Percentiles rank a stretch among this genome's conserved stretches.
Conservation (phyloP, 441 rosid genomes). For the Erodium texanum region DNA sequence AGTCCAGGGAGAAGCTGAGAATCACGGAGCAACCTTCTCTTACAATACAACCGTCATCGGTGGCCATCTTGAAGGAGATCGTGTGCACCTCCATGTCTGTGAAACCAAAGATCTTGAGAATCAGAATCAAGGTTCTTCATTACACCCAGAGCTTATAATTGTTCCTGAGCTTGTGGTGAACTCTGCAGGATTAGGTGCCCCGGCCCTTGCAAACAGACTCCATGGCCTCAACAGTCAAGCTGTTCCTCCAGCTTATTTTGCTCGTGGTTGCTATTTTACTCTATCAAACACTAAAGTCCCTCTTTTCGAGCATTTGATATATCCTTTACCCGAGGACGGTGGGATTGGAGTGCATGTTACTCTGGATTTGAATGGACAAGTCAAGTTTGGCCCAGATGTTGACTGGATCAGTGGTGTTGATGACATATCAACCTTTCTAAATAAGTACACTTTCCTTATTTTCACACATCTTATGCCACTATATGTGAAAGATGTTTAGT, state of each 20-base stretch:
- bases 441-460: conserved; percentile 34
- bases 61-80: conserved; percentile 47
- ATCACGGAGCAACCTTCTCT: conserved; percentile 47
- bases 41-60: conserved; percentile 61
- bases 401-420: conserved; percentile 64
- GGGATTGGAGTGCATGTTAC: conserved; percentile 91
- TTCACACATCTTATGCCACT: not conserved
- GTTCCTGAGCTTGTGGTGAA: conserved; percentile 61
- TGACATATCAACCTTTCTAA: conserved; percentile 60
- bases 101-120: conserved; percentile 39
- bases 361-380: conserved; percentile 70
- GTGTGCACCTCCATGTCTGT: conserved; percentile 40
- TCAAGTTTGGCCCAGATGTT: conserved; percentile 91
- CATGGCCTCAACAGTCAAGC: conserved; percentile 31
- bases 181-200: conserved; percentile 74
- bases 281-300: conserved; percentile 39
- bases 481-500: not conserved
- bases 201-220: conserved; percentile 55
- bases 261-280: conserved; percentile 79
- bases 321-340: conserved; percentile 84
- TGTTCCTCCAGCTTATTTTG: conserved; percentile 53
- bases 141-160: conserved; percentile 47
- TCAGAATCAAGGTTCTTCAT: conserved; percentile 25
- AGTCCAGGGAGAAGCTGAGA: conserved; percentile 85
- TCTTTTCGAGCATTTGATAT: conserved; percentile 61